Evolutionary conservation across 2,329 filamentous ascomycete genomes (phyloP).

Genomic region (Calonectria pteridis): DNA sequence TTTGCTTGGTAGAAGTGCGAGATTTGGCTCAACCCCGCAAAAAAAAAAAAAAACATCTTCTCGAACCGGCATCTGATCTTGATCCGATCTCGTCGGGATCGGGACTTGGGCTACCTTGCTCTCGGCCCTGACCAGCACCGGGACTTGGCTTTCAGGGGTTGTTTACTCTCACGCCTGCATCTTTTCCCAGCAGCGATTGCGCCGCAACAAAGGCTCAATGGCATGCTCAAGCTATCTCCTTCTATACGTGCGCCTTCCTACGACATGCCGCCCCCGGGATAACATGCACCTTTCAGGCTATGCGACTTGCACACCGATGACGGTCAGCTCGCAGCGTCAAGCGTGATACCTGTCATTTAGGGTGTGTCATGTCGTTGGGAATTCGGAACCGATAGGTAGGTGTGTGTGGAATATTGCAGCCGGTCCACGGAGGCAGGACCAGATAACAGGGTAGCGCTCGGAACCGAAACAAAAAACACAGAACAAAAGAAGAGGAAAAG

Average conservation of each 20-base stretch:
- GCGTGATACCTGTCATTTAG: neutral
- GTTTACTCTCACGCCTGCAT: neutral
- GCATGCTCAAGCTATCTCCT: neutral
- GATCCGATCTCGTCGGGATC: neutral
- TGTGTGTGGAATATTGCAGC: neutral
- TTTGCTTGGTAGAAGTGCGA: neutral
- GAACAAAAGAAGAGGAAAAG: neutral
- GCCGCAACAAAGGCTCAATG: neutral
- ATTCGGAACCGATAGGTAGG: conserved; percentile 7
- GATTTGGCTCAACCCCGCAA: conserved; percentile 3
- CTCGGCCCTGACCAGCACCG: neutral
- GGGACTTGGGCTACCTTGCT: neutral
- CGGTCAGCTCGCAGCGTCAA: neutral
- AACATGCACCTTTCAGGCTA: neutral
- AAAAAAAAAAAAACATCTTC: neutral
- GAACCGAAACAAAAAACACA: neutral
- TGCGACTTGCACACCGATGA: neutral
- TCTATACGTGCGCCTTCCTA: neutral
- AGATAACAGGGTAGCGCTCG: neutral
- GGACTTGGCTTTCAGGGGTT: neutral
- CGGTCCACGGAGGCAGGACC: neutral
- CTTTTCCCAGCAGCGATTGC: neutral
- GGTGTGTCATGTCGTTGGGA: neutral
- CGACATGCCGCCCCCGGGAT: neutral
- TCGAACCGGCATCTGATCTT: neutral